Base-by-base conservation (phyloP, 495 filamentous ascomycete species). In the Neurospora africana region DNA sequence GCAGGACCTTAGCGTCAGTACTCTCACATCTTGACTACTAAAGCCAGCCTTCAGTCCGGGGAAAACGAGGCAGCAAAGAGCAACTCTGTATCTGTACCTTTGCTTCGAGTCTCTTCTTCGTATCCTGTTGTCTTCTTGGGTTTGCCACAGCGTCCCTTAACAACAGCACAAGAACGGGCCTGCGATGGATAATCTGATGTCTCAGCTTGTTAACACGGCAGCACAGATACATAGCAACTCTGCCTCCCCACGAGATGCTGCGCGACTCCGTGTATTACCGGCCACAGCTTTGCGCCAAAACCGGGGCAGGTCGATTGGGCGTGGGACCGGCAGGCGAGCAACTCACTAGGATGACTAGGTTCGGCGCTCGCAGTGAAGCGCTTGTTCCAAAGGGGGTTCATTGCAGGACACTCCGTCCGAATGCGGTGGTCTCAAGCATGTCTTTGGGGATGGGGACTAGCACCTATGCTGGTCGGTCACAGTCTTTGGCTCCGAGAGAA, bases 391-490 rank as follows among this genome's bases (percentile, higher is more conserved):
- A 61, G 23, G 53, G 23, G 23, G 53, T 61, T 30, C 53, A 61
- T 61, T 27, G 23, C 13, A 61, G 53, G 53, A 61, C 27, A 61
- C 53, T 33, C 6, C 30, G 71, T 73, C 72, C 74, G 72, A 76
- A 72, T 36, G 27, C 74, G 72, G 72, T 71, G 72, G 69, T 72
- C 39, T 71, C 53, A 47, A 53, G 23, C 11, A 39, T 76, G 72
- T 71, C 70, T 74, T 70, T 70, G 41, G 43, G 37, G 40, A 33
- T 40, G 33, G 39, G 70, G 53, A 61, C 27, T 30, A 7, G 53
- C 13, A 61, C 6, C 27, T 61, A 30, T 61, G 53, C 53, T 53
- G 44, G 21, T 53, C 53, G 23, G 27, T 2, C 27, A 61, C 53
- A 61, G 27, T 30, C 53, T 61, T 17, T 61, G 53, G 53, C 23